phyloP scores from a whole-genome alignment of 768 basidiomycete genomes.

The Pleurotus tuber-regium region DNA sequence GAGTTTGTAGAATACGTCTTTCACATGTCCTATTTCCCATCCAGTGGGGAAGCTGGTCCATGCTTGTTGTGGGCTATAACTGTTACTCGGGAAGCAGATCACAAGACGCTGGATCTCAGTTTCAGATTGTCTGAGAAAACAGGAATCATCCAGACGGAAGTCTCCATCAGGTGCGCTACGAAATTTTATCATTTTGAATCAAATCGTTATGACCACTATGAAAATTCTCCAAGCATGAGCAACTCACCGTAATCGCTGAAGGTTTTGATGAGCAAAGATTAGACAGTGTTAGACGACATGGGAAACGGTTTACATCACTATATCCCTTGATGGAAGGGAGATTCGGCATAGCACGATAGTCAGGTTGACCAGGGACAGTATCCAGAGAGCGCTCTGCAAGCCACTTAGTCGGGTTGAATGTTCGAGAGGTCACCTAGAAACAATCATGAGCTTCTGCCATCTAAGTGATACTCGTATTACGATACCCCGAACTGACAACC shows the following conservation, averaged over 20 bases:
- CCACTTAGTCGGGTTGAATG: neutral
- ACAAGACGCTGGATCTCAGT: neutral
- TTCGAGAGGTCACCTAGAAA: neutral
- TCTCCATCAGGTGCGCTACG: neutral
- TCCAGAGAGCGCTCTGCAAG: neutral
- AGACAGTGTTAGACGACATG: no score
- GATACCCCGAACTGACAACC: no score
- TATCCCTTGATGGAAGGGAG: neutral
- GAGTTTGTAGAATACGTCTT: neutral
- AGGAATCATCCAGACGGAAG: neutral
- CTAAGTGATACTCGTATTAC: no score
- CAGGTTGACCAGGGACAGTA: neutral
- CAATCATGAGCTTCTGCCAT: no score
- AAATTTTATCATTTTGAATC: neutral
- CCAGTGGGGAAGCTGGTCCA: neutral
- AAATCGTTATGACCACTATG: neutral
- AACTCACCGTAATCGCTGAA: neutral
- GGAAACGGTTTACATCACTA: no score
- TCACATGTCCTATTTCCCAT: neutral
- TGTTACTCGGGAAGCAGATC: neutral
- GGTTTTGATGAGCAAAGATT: no score
- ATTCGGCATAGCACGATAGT: neutral
- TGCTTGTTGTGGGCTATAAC: neutral
- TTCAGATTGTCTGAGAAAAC: neutral
- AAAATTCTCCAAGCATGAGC: neutral